Base-by-base conservation (phyloP, 1,284 basidiomycete species). In the Ganoderma multipileum region DNA sequence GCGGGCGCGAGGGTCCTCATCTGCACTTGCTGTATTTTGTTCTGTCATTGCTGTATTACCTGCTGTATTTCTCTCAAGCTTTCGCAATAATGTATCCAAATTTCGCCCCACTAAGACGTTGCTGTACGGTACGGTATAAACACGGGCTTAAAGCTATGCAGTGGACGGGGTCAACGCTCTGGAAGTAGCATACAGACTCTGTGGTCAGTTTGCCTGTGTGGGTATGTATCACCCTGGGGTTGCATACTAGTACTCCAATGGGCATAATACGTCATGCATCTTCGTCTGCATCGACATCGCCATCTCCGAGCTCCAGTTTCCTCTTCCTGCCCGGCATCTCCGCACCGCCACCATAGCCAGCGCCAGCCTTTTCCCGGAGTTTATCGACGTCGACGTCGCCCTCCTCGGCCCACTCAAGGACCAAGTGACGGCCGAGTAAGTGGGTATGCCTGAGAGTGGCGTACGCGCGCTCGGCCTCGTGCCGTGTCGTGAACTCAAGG, bases 391-490 rank as follows among this genome's bases (percentile, higher is more conserved):
- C 90, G 73, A 88, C 85, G 8, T 74, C 73, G 2, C 86, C 91
- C 72, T 95, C 94, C 74, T 94, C 91, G 0, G 96, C 95, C 96
- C 96, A 99, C 78, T 98, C 91, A 52, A 99, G 83, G 1, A 99
- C 95, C 39, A 99, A 82, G 86, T 99, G 97, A 38, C 98, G 83
- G 3, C 97, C 97, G 9, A 99, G 89, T 75, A 99, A 90, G 85
- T 99, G 98, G 0, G 96, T 98, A 81, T 99, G 96, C 73, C 90
- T 88, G 52, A 99, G 86, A 3, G 94, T 89, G 26, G 88, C 87
- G 80, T 92, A 95, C 0, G 95, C 96, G 58, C 91, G 91, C 80
- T 95, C 91, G 2, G 96, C 96, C 76, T 98, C 96, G 65, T 91
- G 90, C 16, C 93, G 87, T 2, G 94, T 91, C 30, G 93, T 86